A percentile compares a stretch with the other conserved stretches of the same genome.
phyloP scores from a whole-genome alignment of 768 basidiomycete genomes.

The Hygrophoropsis aurantiaca region DNA sequence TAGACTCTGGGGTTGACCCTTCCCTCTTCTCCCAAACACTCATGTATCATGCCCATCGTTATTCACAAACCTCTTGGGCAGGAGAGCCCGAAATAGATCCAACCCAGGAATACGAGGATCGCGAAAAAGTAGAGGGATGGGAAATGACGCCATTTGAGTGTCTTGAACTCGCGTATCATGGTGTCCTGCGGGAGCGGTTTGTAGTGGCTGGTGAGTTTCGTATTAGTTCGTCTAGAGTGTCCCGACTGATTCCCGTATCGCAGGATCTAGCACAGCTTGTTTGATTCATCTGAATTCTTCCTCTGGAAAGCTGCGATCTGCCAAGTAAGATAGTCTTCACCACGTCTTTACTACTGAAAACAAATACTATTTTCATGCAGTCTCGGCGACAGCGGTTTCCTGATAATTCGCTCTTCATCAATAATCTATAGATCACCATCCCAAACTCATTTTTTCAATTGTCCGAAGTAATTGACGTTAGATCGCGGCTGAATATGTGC shows the following conservation, averaged over 20 bases:
- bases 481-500: neutral
- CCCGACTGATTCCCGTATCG: slow-evolving; percentile 1
- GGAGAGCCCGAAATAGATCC: slow-evolving; percentile 85
- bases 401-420: slow-evolving; percentile 66
- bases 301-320: slow-evolving; percentile 71
- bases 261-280: slow-evolving; percentile 86
- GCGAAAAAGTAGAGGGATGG: slow-evolving; percentile 67
- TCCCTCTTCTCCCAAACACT: slow-evolving; percentile 88
- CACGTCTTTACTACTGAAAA: slow-evolving; percentile 1
- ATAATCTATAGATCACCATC: slow-evolving; percentile 47
- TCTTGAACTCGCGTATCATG: slow-evolving; percentile 68
- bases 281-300: slow-evolving; percentile 72
- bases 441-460: slow-evolving; percentile 35
- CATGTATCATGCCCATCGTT: slow-evolving; percentile 83
- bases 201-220: slow-evolving; percentile 47
- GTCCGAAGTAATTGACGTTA: slow-evolving; percentile 24
- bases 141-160: slow-evolving; percentile 68
- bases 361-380: slow-evolving; percentile 33
- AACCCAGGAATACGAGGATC: slow-evolving; percentile 67
- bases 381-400: slow-evolving; percentile 78
- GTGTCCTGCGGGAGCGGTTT: slow-evolving; percentile 63
- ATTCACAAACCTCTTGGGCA: slow-evolving; percentile 72
- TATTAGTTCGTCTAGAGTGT: slow-evolving; percentile 15
- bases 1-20: slow-evolving; percentile 78
- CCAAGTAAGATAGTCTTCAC: slow-evolving; percentile 54